phyloP scores from a whole-genome alignment of 805 yeast species.

The Wickerhamomyces ciferrii region DNA sequence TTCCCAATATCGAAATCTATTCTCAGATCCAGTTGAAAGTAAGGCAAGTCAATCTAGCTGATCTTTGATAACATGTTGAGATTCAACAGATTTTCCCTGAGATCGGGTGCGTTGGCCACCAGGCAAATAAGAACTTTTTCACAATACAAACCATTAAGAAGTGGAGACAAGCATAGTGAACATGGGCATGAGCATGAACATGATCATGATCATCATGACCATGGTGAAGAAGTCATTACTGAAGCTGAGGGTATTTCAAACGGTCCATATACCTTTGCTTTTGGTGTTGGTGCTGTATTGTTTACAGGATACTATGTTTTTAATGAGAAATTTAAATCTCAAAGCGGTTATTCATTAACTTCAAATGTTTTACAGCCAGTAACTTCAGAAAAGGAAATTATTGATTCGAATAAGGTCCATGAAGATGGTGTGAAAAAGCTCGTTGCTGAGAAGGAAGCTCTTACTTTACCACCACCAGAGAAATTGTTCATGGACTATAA shows the following conservation, averaged over 20 bases:
- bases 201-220: constrained; percentile 2
- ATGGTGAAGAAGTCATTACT: constrained; percentile 6
- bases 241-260: constrained; percentile 11
- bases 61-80: not conserved
- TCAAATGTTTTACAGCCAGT: not conserved
- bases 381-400: not conserved
- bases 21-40: not conserved
- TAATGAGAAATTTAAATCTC: constrained; percentile 4
- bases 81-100: not conserved
- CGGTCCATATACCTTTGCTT: constrained; percentile 9
- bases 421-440: not conserved
- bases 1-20: too few species aligned
- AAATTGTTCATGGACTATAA: not conserved
- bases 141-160: not conserved
- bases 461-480: constrained; percentile 3
- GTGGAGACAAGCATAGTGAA: not conserved
- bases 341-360: not conserved
- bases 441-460: constrained; percentile 3
- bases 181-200: not conserved
- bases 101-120: not conserved
- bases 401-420: not conserved
- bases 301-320: constrained; percentile 3
- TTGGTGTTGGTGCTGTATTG: constrained; percentile 4
- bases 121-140: not conserved
- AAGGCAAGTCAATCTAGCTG: not conserved